These are phyloP conservation scores for Westerdykella aurantiaca DNA, from an alignment of 2,329 filamentous ascomycete genomes.

Conservation along the genomic window DNA sequence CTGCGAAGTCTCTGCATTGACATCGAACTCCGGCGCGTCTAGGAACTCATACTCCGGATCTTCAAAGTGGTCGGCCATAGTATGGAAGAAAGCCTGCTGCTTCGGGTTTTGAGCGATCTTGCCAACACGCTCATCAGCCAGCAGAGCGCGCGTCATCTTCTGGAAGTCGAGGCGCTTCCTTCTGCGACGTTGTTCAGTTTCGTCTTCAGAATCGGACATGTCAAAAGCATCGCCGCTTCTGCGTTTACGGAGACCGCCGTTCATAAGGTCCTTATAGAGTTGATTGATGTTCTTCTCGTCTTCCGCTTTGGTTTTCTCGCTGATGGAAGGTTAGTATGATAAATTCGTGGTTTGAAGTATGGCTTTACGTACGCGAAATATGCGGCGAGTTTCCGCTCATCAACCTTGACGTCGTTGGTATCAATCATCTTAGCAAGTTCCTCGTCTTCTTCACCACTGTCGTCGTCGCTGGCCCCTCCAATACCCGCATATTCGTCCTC, in stretches of 20 bases:
- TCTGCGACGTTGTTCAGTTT: slow-evolving; percentile 67
- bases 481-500: slow-evolving; percentile 97
- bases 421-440: slow-evolving; percentile 87
- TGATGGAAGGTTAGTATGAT: slow-evolving; percentile 37
- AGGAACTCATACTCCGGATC: slow-evolving; percentile 71
- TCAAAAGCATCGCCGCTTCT: slow-evolving; percentile 62
- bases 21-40: slow-evolving; percentile 43
- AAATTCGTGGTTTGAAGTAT: slow-evolving; percentile 8
- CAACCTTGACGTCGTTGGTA: slow-evolving; percentile 65
- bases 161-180: slow-evolving; percentile 84
- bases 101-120: slow-evolving; percentile 87
- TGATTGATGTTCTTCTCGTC: slow-evolving; percentile 88
- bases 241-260: slow-evolving; percentile 78
- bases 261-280: slow-evolving; percentile 88
- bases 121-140: slow-evolving; percentile 82
- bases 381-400: slow-evolving; percentile 76
- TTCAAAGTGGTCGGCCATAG: slow-evolving; percentile 74
- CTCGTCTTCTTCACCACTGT: slow-evolving; percentile 67
- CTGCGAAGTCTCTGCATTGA: slow-evolving; percentile 26
- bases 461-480: slow-evolving; percentile 83
- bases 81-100: slow-evolving; percentile 81
- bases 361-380: slow-evolving; percentile 72
- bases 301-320: slow-evolving; percentile 69
- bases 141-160: slow-evolving; percentile 82
- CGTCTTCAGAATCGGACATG: slow-evolving; percentile 86